These are phyloP conservation scores for Drechslera avenae DNA, from an alignment of 2,329 filamentous ascomycete genomes.

Conservation along the genomic window DNA sequence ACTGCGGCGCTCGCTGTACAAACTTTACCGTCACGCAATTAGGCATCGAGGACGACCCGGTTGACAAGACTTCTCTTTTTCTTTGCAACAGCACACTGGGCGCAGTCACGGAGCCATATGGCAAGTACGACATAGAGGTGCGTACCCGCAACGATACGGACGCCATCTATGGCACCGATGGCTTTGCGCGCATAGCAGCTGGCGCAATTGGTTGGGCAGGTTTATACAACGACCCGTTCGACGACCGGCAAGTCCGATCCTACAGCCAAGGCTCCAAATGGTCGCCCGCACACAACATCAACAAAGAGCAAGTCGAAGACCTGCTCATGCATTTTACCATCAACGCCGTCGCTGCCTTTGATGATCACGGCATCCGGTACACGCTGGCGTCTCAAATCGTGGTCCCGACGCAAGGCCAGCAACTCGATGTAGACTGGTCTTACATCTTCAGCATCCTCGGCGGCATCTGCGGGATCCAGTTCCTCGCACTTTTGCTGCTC, in stretches of 20 bases:
- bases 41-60: conserved; percentile 6
- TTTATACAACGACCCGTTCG: conserved; percentile 14
- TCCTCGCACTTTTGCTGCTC: conserved; percentile 5
- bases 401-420: conserved; percentile 28
- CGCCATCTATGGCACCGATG: conserved; percentile 33
- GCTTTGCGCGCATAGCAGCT: conserved; percentile 37
- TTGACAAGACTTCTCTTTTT: conserved; percentile 27
- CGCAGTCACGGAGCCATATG: conserved; percentile 9
- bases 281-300: conserved; percentile 25
- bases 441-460: conserved; percentile 21
- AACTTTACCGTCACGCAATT: conserved; percentile 41
- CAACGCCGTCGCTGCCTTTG: conserved; percentile 40
- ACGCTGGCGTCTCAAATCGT: conserved; percentile 17
- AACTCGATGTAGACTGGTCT: conserved; percentile 38
- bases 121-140: conserved; percentile 28
- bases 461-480: conserved; percentile 32
- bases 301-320: conserved; percentile 20
- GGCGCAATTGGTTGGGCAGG: conserved; percentile 44
- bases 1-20: conserved; percentile 42
- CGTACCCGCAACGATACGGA: conserved; percentile 17
- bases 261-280: conserved; percentile 35
- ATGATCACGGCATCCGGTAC: conserved; percentile 40
- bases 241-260: conserved; percentile 18
- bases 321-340: conserved; percentile 39
- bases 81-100: conserved; percentile 36